Evolutionary conservation across 306 rosid species (phyloP).

Genomic region (Hylodesmum podocarpum): DNA sequence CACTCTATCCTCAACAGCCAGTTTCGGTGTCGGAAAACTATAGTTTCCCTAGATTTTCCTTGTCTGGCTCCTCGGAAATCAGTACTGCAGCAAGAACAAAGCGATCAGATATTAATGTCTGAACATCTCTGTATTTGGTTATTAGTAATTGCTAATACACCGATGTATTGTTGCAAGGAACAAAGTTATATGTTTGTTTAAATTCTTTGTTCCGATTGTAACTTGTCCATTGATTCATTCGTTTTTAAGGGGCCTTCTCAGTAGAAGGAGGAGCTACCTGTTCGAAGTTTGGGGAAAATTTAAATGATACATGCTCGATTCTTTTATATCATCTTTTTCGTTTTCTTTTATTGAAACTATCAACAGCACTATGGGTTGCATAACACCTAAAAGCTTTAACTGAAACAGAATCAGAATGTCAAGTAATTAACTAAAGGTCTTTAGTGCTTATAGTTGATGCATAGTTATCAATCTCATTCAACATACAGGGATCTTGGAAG

Average conservation of each 20-base stretch:
- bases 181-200: slow-evolving; percentile 26
- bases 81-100: slow-evolving; percentile 60
- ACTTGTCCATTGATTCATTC: slow-evolving; percentile 44
- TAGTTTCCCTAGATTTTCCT: slow-evolving; percentile 71
- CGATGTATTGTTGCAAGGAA: slow-evolving; percentile 33
- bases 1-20: slow-evolving; percentile 97
- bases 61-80: slow-evolving; percentile 61
- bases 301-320: slow-evolving; percentile 29
- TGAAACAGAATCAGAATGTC: too few relatives aligned
- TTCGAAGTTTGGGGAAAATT: slow-evolving; percentile 21
- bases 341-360: slow-evolving; percentile 4
- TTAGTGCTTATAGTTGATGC: too few relatives aligned
- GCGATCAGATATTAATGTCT: slow-evolving; percentile 91
- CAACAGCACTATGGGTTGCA: not conserved
- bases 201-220: slow-evolving; percentile 36
- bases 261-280: slow-evolving; percentile 26
- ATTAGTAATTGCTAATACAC: slow-evolving; percentile 17
- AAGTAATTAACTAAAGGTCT: too few relatives aligned
- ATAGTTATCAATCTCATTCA: too few relatives aligned
- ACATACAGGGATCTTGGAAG: too few relatives aligned
- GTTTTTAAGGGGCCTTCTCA: slow-evolving; percentile 39
- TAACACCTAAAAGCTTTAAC: not conserved
- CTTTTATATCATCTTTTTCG: slow-evolving; percentile 19
- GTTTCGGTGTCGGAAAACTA: slow-evolving; percentile 72
- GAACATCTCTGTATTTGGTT: slow-evolving; percentile 29